Base-by-base conservation (phyloP, 345 rosid genomes). In the Ricinus communis region DNA sequence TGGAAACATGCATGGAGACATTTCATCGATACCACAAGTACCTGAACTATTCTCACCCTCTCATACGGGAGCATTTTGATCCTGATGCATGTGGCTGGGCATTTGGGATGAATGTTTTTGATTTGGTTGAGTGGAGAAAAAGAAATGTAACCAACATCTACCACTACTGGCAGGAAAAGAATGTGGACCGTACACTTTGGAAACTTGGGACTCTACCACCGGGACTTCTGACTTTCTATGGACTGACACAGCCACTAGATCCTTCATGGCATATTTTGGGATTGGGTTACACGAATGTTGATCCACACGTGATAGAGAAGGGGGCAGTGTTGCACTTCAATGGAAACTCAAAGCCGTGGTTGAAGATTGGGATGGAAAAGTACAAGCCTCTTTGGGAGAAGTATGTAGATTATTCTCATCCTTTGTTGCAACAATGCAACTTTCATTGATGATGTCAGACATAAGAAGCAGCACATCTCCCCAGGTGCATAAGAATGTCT, bases 71-170 rank as follows among this genome's bases (percentile, higher is more conserved):
- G 10, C 93, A 90, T 80, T 93, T 93, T 54, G 98, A 93, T 75
- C 98, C 98, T 3, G 98, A 93, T 69, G 98, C 98, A 1, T 93
- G 98, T 27, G 98, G 98, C 13, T 93, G 97, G 98, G 98, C 98
- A 11, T 90, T 93, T 54, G 98, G 98, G 73, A 93, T 90, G 98
- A 93, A 90, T 25, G 86, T 93, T 58, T 90, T 93, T 45, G 97
- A 93, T 79, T 80, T 93, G 55, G 93, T 90, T 14, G 87, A 87
- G 71, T 93, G 98, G 98, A 85, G 98, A 76, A 89, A 77, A 77
- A 81, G 90, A 77, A 90, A 93, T n/a, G 98, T 93, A 21, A 93
- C 98, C 0, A 84, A 86, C 59, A 90, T 93, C 71, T 93, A 93
- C 79, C 98, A 93, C 76, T 84, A 89, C 77, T 93, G 98, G 98